Conservation (phyloP, 164 flowering plant genomes). For the Vitis rotundifolia region DNA sequence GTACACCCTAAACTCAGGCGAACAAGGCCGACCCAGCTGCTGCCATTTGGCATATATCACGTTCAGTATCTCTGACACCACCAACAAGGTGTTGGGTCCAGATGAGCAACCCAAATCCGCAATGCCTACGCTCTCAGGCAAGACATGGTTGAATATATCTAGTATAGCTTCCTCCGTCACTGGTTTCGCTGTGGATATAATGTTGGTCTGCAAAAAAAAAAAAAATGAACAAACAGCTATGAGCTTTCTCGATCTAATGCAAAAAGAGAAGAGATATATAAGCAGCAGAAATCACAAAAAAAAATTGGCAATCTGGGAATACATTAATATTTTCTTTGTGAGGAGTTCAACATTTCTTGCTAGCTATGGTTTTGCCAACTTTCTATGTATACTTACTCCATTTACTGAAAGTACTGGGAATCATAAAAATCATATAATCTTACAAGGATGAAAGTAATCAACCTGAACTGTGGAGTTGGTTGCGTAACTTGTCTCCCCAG, state of each 20-base stretch:
- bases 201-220: conserved; percentile 34
- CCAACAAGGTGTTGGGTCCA: conserved; percentile 42
- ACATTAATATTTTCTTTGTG: no score
- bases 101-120: conserved; percentile 69
- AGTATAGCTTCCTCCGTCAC: conserved; percentile 25
- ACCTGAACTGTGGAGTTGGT: conserved; percentile 42
- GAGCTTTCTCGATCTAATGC: no score
- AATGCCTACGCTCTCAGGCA: conserved; percentile 32
- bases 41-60: conserved; percentile 11
- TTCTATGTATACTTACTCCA: no score
- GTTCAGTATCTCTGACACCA: conserved; percentile 27
- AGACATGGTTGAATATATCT: neutral
- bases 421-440: no score
- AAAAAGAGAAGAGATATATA: no score
- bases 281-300: no score
- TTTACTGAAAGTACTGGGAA: neutral
- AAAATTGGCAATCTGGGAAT: no score
- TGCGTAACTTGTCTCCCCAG: conserved; percentile 47
- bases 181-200: conserved; percentile 27
- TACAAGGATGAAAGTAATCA: no score
- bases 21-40: neutral
- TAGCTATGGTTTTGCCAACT: no score
- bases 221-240: no score
- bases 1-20: conserved; percentile 36
- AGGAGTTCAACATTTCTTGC: no score